Percentiles rank a stretch among this genome's conserved stretches.
Conservation (phyloP, 345 rosid genomes). For the Anacardium occidentale region DNA sequence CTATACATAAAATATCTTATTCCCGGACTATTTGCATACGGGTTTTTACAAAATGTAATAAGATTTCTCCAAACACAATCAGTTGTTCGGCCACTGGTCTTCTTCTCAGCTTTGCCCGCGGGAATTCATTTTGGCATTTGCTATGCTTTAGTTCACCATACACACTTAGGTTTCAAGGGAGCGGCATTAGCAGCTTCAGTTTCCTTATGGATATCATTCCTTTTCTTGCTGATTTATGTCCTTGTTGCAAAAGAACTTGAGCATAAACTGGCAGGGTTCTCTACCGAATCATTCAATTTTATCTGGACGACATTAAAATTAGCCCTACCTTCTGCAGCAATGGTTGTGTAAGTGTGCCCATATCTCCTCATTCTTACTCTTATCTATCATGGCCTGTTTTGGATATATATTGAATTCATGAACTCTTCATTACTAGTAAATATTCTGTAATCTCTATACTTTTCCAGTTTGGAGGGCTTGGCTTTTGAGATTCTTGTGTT, state of each 20-base stretch:
- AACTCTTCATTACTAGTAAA: too few relatives aligned
- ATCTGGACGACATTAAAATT: slow-evolving; percentile 36
- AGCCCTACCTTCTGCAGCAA: slow-evolving; percentile 66
- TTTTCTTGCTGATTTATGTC: slow-evolving; percentile 45
- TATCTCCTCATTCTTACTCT: background rate
- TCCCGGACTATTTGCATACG: slow-evolving; percentile 46
- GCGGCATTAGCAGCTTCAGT: slow-evolving; percentile 68
- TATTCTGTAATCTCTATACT: background rate
- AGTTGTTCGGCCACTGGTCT: slow-evolving; percentile 40
- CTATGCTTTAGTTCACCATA: slow-evolving; percentile 38
- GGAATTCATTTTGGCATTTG: slow-evolving; percentile 42
- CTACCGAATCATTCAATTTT: slow-evolving; percentile 34
- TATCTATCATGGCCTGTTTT: too few relatives aligned
- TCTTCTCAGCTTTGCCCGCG: slow-evolving; percentile 40
- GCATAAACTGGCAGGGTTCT: slow-evolving; percentile 57
- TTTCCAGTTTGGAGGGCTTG: slow-evolving; percentile 60
- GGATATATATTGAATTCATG: too few relatives aligned
- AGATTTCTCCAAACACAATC: slow-evolving; percentile 80
- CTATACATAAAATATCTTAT: slow-evolving; percentile 54
- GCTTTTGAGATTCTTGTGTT: slow-evolving; percentile 48
- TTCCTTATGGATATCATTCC: slow-evolving; percentile 55
- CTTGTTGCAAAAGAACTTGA: slow-evolving; percentile 32
- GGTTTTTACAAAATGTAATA: slow-evolving; percentile 42
- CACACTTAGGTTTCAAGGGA: slow-evolving; percentile 56
- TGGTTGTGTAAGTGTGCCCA: slow-evolving; percentile 55